phyloP scores from a whole-genome alignment of 495 filamentous ascomycete species.

The Baudoinia panamericana region DNA sequence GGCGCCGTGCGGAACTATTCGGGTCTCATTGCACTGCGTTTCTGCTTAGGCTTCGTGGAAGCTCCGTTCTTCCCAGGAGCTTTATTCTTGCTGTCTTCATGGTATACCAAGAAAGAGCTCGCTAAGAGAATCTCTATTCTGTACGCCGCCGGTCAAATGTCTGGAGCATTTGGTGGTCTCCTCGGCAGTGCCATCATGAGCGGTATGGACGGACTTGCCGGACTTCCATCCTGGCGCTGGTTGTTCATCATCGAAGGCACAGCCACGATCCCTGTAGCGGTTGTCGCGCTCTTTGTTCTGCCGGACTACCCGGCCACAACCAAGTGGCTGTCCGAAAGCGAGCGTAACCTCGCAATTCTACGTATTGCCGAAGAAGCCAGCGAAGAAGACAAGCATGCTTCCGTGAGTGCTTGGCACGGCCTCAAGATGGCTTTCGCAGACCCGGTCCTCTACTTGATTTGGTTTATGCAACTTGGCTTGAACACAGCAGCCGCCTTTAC shows the following conservation, averaged over 20 bases:
- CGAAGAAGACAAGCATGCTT: too few species aligned
- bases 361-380: too few species aligned
- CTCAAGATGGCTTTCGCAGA: constrained; percentile 34
- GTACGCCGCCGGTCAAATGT: constrained; percentile 30
- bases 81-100: constrained; percentile 35
- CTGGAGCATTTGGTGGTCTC: constrained; percentile 35
- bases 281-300: constrained; percentile 47
- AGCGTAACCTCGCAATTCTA: constrained; percentile 53
- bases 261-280: constrained; percentile 40
- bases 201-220: constrained; percentile 20
- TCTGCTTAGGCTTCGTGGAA: constrained; percentile 37
- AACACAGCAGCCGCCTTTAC: constrained; percentile 33
- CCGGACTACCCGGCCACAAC: constrained; percentile 76
- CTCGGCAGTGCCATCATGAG: constrained; percentile 34
- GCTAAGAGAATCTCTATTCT: constrained; percentile 34
- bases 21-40: constrained; percentile 29
- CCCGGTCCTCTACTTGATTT: constrained; percentile 38
- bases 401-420: too few species aligned
- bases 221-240: constrained; percentile 20
- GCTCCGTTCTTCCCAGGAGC: constrained; percentile 40
- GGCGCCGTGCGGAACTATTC: constrained; percentile 34
- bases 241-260: constrained; percentile 64
- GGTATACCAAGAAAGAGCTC: constrained; percentile 41
- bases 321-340: constrained; percentile 56
- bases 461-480: constrained; percentile 24